Percentiles rank a stretch among this genome's conserved stretches.
Conservation (phyloP, 805 yeast genomes). For the Candida andamanensis region DNA sequence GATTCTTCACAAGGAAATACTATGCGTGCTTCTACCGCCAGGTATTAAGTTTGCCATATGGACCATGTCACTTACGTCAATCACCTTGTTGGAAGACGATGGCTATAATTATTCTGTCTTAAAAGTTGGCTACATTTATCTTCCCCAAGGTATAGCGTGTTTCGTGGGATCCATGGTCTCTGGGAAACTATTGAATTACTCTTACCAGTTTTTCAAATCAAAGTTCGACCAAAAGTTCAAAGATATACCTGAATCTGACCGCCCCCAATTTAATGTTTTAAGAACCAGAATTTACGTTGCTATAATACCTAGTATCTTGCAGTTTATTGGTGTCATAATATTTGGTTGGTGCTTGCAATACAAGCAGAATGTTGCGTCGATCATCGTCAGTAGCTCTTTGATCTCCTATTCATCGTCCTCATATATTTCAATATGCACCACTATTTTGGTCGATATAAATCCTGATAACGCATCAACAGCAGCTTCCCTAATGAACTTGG, state of each 20-base stretch:
- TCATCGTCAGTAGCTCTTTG: conserved; percentile 54
- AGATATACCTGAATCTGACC: conserved; percentile 11
- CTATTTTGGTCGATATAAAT: conserved; percentile 70
- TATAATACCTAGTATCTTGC: conserved; percentile 30
- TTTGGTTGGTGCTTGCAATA: conserved; percentile 72
- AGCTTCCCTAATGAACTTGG: conserved; percentile 64
- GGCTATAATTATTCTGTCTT: conserved; percentile 48
- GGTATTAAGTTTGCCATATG: conserved; percentile 65
- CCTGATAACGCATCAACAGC: conserved; percentile 72
- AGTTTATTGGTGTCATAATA: conserved; percentile 22
- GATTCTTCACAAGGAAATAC: conserved; percentile 39
- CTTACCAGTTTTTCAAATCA: conserved; percentile 34
- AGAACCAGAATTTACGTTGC: conserved; percentile 47
- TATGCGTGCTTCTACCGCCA: conserved; percentile 48
- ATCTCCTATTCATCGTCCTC: conserved; percentile 57
- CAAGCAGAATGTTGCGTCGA: conserved; percentile 45
- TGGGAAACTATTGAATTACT: conserved; percentile 54
- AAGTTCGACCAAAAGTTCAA: conserved; percentile 21
- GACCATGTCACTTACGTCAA: conserved; percentile 63
- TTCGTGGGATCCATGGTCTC: conserved; percentile 52
- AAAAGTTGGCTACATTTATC: conserved; percentile 64
- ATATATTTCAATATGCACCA: conserved; percentile 53
- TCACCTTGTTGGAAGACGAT: conserved; percentile 45
- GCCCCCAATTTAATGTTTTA: conserved; percentile 49
- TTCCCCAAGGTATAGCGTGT: conserved; percentile 71